Evolutionary conservation across 2,329 filamentous ascomycete genomes (phyloP), one percentile per base, ranked within the genome.

Genomic region (Fusarium tanahbumbuense): DNA sequence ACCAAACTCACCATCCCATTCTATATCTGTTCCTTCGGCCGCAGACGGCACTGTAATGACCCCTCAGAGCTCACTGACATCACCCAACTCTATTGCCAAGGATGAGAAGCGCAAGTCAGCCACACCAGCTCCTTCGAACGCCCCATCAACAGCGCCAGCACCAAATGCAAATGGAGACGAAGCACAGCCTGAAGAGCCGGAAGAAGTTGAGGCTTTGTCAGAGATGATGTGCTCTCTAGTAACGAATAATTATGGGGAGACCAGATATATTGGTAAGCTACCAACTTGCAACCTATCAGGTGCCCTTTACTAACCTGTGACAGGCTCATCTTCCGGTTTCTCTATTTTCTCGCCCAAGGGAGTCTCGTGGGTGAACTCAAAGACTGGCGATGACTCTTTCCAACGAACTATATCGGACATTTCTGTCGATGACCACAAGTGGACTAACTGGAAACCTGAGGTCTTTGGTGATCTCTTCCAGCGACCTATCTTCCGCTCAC

Each of bases 221-320:
- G 96, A 99, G 81, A 96, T 98, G 92, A 98, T 99, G 96, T 98
- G 95, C 80, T 98, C 94, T 5, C 83, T 99, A 32, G 94, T 99
- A 30, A 98, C 95, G 2, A 98, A 97, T 77, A 94, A 95, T 74
- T 92, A 89, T 68, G 96, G 96, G 57, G 96, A 99, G 83, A 98
- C 95, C 10, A 88, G 96, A 80, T 99, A 97, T 78, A 97, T 98
- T 73, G 96, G 93, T 94, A 85, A 55, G 86, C 70, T 30, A 20
- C 8, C 12, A 15, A 16, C 20, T 5, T 22, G 13, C 6, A 13
- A 23, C 8, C 52, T 15, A 16, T 15, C 41, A 25, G 16, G 13
- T 47, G n/a, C 15, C 28, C 34, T 25, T 20, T 23, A 52, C 62
- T 77, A 49, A 74, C 44, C 11, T 20, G n/a, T n/a, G 27, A 13